Evolutionary conservation across 2,329 filamentous ascomycete genomes (phyloP).

Genomic region (Blastomyces parvus): DNA sequence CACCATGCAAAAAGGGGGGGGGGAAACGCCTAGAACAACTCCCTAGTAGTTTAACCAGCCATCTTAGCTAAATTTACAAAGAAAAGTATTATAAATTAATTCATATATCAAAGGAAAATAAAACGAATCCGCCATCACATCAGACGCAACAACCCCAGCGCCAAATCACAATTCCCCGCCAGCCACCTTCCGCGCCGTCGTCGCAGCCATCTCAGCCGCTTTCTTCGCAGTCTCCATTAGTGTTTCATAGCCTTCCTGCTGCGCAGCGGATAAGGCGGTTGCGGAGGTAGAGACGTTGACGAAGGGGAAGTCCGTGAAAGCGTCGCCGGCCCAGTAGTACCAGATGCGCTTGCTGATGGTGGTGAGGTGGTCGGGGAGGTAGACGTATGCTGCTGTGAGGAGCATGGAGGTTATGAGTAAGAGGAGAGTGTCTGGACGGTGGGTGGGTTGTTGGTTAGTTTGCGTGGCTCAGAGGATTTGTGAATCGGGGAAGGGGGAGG

Average conservation of each 20-base stretch:
- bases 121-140: not conserved
- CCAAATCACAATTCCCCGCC: slow-evolving; percentile 28
- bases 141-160: slow-evolving; percentile 10
- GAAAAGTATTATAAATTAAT: not conserved
- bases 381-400: slow-evolving; percentile 76
- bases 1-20: not conserved
- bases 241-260: slow-evolving; percentile 34
- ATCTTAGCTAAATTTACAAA: not conserved
- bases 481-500: slow-evolving; percentile 1
- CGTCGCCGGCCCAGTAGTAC: slow-evolving; percentile 88
- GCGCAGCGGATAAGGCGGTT: slow-evolving; percentile 24
- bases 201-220: slow-evolving; percentile 30
- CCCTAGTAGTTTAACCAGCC: not conserved
- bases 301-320: slow-evolving; percentile 21
- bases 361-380: slow-evolving; percentile 83
- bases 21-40: too few relatives aligned
- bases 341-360: slow-evolving; percentile 75
- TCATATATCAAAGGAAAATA: not conserved
- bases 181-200: slow-evolving; percentile 12
- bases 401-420: slow-evolving; percentile 84
- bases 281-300: slow-evolving; percentile 17
- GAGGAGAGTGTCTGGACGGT: slow-evolving; percentile 65
- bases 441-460: not conserved
- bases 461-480: not conserved
- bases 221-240: slow-evolving; percentile 41